These are phyloP conservation scores for Aspergillus clavatus DNA, from an alignment of 2,329 filamentous ascomycete genomes.

Conservation along the genomic window DNA sequence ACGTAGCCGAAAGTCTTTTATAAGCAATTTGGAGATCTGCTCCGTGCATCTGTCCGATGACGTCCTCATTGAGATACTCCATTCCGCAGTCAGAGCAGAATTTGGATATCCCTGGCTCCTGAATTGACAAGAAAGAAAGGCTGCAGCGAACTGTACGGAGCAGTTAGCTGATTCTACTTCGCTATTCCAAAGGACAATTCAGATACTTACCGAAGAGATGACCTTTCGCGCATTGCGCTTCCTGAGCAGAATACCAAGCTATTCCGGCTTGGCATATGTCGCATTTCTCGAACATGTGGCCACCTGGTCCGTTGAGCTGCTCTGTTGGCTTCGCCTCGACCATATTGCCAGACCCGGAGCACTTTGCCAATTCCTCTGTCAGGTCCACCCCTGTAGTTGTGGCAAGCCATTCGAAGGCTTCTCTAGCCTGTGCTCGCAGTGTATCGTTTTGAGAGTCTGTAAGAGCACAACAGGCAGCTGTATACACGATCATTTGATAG, in stretches of 20 bases:
- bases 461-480: slow-evolving; percentile 34
- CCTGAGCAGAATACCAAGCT: slow-evolving; percentile 43
- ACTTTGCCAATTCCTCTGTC: slow-evolving; percentile 29
- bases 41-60: slow-evolving; percentile 17
- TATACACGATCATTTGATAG: slow-evolving; percentile 32
- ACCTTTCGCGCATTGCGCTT: slow-evolving; percentile 47
- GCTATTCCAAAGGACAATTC: slow-evolving; percentile 6
- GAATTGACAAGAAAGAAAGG: slow-evolving; percentile 52
- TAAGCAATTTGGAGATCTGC: slow-evolving; percentile 18
- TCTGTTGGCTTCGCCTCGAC: slow-evolving; percentile 23
- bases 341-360: slow-evolving; percentile 9
- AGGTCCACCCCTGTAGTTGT: slow-evolving; percentile 26
- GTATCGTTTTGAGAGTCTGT: slow-evolving; percentile 21
- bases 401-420: slow-evolving; percentile 25
- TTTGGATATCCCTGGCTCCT: slow-evolving; percentile 51
- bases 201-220: slow-evolving; percentile 46
- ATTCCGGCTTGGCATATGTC: slow-evolving; percentile 49
- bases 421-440: slow-evolving; percentile 22
- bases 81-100: slow-evolving; percentile 50
- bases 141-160: slow-evolving; percentile 47
- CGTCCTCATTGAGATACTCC: slow-evolving; percentile 46
- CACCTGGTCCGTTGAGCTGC: slow-evolving; percentile 18
- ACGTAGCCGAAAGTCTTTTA: slow-evolving; percentile 24
- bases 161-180: slow-evolving; percentile 7
- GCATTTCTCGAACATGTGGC: slow-evolving; percentile 45